A percentile compares a stretch with the other conserved stretches of the same genome.
Conservation (phyloP, 306 rosid genomes). For the Lagenaria siceraria region DNA sequence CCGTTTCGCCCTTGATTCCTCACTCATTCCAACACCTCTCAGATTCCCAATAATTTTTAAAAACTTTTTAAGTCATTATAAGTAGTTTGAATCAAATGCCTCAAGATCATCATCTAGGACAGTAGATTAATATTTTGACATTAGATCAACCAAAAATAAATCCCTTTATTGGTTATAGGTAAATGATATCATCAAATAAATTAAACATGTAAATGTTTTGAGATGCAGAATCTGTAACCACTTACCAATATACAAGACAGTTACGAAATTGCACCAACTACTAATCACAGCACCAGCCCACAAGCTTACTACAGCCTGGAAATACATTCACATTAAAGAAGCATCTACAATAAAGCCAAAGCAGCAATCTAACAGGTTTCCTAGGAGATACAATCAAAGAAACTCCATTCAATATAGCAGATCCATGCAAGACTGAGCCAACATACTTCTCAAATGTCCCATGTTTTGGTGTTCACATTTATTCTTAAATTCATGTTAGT, state of each 20-base stretch:
- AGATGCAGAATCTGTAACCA: neutral
- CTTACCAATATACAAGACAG: conserved; percentile 83
- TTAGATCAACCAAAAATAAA: neutral
- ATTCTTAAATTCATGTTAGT: neutral
- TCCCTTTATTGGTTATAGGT: neutral
- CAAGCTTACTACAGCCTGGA: conserved; percentile 55
- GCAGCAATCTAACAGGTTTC: neutral
- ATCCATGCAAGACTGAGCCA: neutral
- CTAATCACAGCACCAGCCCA: conserved; percentile 65
- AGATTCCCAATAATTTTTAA: too few species aligned
- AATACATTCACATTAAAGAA: conserved; percentile 12
- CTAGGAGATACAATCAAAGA: neutral
- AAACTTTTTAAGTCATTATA: neutral
- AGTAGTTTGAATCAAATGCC: neutral
- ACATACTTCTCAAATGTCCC: neutral
- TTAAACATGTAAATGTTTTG: neutral
- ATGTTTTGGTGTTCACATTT: neutral
- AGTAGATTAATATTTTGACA: neutral
- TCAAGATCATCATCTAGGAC: neutral
- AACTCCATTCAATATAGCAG: neutral
- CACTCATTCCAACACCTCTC: too few species aligned
- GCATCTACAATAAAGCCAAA: conserved; percentile 7
- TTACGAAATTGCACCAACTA: conserved; percentile 79
- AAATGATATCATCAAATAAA: neutral
- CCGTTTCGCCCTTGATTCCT: too few species aligned